Evolutionary conservation across 2,329 filamentous ascomycete species (phyloP), one percentile per base, ranked within the genome.

Genomic region (Phialocephala subalpina): DNA sequence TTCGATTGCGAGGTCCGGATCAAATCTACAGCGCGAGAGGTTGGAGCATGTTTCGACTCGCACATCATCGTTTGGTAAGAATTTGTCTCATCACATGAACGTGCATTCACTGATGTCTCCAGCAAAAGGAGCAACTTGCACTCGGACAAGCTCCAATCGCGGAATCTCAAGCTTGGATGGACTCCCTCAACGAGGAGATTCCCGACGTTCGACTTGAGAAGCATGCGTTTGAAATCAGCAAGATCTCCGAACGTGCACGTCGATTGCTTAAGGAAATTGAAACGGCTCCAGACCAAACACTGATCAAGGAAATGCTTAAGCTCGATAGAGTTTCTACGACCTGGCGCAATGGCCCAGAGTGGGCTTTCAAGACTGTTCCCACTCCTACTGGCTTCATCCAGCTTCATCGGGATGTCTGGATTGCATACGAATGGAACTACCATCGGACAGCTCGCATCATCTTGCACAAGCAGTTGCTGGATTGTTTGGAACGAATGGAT

Each of bases 341-440:
- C 7, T 80, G 78, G 77, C 73, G 79, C 33, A 58, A 73, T 20
- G 73, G 61, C 12, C 72, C 77, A 18, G 70, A 78, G 62, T 80
- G 79, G 78, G 65, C 68, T 1, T 80, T 77, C 61, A 73, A 63
- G 14, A 74, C 62, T 0, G 25, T 78, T 22, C 22, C 60, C 29
- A 67, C 66, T 14, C 62, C 62, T 6, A 73, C 76, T 1, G 71
- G 71, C 1, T 72, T 63, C 0, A 65, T 80, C 11, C 72, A 80
- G 62, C 65, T 81, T 2, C 79, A 80, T 61, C 64, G 70, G 3
- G 79, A 80, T 67, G 60, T 80, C 0, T 80, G 79, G 79, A 79
- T 78, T 64, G 75, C 77, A 4, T 81, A 81, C 49, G 79, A 81
- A 64, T 80, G 78, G 77, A 79, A 80, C 56, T 81, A 81, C 57